Evolutionary conservation across 371 early-diverging fungal genomes (phyloP), one percentile per base, ranked within the genome.

Genomic region (Mortierella sp.): DNA sequence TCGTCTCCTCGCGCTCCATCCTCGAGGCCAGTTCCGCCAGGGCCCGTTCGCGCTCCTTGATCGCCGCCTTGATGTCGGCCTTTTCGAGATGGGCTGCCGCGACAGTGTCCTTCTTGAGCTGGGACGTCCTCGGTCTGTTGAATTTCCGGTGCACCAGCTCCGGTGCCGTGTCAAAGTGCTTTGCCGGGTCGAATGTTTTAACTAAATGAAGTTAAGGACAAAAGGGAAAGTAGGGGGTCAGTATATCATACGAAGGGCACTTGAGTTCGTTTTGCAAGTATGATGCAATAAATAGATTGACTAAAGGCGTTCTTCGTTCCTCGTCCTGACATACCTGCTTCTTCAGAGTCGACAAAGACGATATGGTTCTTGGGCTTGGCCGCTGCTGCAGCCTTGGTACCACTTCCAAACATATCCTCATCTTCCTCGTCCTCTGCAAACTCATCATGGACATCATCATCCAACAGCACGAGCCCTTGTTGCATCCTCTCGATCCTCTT

Each of bases 291-390:
- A 37, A 53, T 13, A 55, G 14, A 63, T 26, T 61, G 39, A 19
- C 3, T 16, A 48, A 53, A 29, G 19, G 53, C 26, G 13, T n/a
- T 43, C 43, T 39, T 34, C 55, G n/a, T n/a, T n/a, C n/a, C n/a
- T n/a, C n/a, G n/a, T n/a, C n/a, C n/a, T n/a, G 70, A 31, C 40
- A 48, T 87, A 90, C 92, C 93, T 80, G 96, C 90, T 43, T 90
- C 87, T 64, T 94, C 94, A 68, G 85, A 87, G 69, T 97, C 97
- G 6, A 98, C 97, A 90, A 98, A 98, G 40, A 98, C 92, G 55
- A 93, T 94, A 80, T 98, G 97, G 58, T 83, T 83, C 43, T 89
- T 92, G 39, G 92, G 88, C 73, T 89, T 91, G 34, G 70, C 79
- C 19, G 84, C 72, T 40, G 82, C 66, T 22, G 84, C 72, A 43